Conservation (phyloP, 805 yeast genomes). For the Yamadazyma olivae region DNA sequence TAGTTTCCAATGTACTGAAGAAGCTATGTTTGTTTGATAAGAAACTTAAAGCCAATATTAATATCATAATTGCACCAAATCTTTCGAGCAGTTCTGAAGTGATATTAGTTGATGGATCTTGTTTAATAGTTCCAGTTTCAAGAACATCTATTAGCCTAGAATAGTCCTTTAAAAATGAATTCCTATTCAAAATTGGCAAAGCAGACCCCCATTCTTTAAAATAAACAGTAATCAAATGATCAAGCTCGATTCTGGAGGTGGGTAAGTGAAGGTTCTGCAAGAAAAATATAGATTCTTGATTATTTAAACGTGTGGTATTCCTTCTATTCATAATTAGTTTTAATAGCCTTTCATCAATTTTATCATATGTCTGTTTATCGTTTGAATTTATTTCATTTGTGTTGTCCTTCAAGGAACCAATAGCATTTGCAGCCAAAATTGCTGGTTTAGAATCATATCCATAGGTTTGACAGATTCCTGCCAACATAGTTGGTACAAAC, state of each 20-base stretch:
- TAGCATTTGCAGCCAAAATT: conserved; percentile 64
- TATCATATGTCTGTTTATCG: conserved; percentile 5
- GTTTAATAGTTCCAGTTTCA: conserved; percentile 24
- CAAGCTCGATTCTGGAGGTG: conserved; percentile 58
- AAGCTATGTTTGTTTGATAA: conserved; percentile 35
- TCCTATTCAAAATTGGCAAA: conserved; percentile 67
- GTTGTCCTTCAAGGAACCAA: conserved; percentile 63
- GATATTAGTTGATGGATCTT: conserved; percentile 1
- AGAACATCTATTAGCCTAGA: conserved; percentile 42
- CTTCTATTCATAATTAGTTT: conserved; percentile 25
- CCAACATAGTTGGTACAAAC: conserved; percentile 68
- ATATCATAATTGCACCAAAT: conserved; percentile 53
- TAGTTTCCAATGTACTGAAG: conserved; percentile 19
- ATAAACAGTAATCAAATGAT: conserved; percentile 62
- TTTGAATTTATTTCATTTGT: conserved; percentile 15
- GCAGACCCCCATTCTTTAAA: conserved; percentile 77
- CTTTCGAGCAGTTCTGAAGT: conserved; percentile 42
- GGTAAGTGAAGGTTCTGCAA: conserved; percentile 33
- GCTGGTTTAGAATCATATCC: conserved; percentile 73
- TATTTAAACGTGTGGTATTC: conserved; percentile 24
- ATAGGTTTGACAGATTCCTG: conserved; percentile 64
- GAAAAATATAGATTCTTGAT: conserved; percentile 43
- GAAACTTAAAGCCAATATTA: conserved; percentile 47
- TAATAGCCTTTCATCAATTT: conserved; percentile 13
- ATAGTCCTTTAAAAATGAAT: conserved; percentile 64